These are phyloP conservation scores for Komagataella ulmi DNA, from an alignment of 805 yeast genomes.

Conservation along the genomic window DNA sequence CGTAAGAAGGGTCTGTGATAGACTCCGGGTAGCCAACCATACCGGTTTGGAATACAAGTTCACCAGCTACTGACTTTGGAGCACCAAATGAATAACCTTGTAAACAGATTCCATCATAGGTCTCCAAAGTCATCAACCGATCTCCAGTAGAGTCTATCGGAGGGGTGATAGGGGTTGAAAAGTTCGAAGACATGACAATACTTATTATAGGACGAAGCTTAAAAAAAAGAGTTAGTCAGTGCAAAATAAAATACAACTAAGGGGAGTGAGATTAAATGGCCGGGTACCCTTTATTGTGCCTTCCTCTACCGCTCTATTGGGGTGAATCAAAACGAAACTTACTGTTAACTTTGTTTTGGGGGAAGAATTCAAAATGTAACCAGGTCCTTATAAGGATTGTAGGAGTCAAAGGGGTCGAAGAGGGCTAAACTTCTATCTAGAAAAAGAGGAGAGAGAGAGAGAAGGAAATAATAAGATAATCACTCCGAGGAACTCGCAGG, in stretches of 20 bases:
- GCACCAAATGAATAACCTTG: constrained; percentile 99
- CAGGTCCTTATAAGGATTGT: not conserved
- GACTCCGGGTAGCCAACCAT: constrained; percentile 99
- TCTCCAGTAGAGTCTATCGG: constrained; percentile 78
- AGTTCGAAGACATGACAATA: constrained; percentile 23
- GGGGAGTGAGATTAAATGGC: not conserved
- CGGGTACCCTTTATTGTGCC: not conserved
- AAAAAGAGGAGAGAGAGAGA: constrained; percentile 4
- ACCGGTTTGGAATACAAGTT: constrained; percentile 97
- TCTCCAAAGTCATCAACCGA: constrained; percentile 75
- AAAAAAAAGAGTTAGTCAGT: not conserved
- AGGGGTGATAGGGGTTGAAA: constrained; percentile 79
- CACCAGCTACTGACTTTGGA: constrained; percentile 80
- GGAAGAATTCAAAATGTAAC: not conserved
- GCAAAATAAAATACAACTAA: not conserved
- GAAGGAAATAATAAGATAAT: not conserved
- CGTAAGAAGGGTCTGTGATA: constrained; percentile 95
- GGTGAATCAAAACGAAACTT: not conserved
- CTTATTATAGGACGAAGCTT: not conserved
- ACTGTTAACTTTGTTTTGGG: not conserved
- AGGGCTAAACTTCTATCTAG: constrained; percentile 1
- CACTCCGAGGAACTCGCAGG: not conserved
- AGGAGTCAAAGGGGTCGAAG: not conserved
- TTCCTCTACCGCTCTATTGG: not conserved
- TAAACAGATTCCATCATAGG: constrained; percentile 72